phyloP scores from a whole-genome alignment of 2,329 filamentous ascomycete species.

The Hyphodiscus sp. region DNA sequence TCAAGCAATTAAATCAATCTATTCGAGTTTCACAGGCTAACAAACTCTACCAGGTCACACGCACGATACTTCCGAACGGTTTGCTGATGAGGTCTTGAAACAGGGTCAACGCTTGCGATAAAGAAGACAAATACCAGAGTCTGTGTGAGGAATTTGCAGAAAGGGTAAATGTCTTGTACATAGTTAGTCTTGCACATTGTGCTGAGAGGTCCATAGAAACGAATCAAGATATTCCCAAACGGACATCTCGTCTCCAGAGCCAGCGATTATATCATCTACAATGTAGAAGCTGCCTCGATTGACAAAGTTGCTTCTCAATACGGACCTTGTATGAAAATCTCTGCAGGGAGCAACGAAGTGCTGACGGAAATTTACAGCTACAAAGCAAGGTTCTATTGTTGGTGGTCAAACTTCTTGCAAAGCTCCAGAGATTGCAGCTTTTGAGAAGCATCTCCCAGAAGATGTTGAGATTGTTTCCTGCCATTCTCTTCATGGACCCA shows the following conservation, averaged over 20 bases:
- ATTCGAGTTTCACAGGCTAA: not conserved
- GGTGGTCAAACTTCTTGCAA: slow-evolving; percentile 98
- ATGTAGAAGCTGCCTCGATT: slow-evolving; percentile 89
- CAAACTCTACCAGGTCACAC: not conserved
- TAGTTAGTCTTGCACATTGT: slow-evolving; percentile 28
- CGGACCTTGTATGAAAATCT: slow-evolving; percentile 73
- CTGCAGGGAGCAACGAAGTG: not conserved
- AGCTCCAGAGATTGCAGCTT: slow-evolving; percentile 88
- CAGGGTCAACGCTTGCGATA: slow-evolving; percentile 94
- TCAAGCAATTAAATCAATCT: slow-evolving; percentile 4
- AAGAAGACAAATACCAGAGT: slow-evolving; percentile 77
- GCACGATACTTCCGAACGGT: not conserved
- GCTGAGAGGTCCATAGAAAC: slow-evolving; percentile 53
- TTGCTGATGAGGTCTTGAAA: slow-evolving; percentile 20
- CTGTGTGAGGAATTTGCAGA: slow-evolving; percentile 75
- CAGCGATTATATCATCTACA: slow-evolving; percentile 99
- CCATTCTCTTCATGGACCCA: slow-evolving; percentile 92
- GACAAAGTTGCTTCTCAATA: slow-evolving; percentile 80
- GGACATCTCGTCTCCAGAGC: slow-evolving; percentile 91
- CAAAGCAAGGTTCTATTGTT: slow-evolving; percentile 90
- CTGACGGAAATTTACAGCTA: slow-evolving; percentile 50
- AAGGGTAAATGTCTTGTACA: slow-evolving; percentile 63
- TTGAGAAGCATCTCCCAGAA: slow-evolving; percentile 77
- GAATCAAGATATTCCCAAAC: slow-evolving; percentile 84
- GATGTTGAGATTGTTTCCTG: slow-evolving; percentile 94